These are phyloP conservation scores for Haberlea rhodopensis DNA, from an alignment of 257 asterid species.

Conservation along the genomic window DNA sequence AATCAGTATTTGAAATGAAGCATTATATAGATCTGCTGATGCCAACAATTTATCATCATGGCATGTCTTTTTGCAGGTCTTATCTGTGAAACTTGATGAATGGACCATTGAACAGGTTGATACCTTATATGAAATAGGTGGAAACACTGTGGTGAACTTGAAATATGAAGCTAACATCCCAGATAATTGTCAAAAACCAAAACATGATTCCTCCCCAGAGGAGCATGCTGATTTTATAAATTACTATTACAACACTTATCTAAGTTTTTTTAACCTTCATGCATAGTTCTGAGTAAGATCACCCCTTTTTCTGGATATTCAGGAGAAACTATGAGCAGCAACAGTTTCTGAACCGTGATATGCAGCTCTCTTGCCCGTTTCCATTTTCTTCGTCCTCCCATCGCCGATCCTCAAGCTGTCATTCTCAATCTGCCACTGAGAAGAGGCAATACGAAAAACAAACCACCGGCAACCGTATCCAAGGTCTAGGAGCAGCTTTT, in stretches of 20 bases:
- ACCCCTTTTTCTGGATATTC: conserved; percentile 23
- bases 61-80: conserved; percentile 46
- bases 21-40: not conserved
- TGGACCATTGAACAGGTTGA: conserved; percentile 95
- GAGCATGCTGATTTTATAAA: conserved; percentile 84
- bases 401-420: conserved; percentile 36
- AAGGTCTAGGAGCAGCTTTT: conserved; percentile 67
- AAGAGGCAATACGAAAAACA: conserved; percentile 57
- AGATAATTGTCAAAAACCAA: conserved; percentile 53
- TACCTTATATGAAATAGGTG: conserved; percentile 65
- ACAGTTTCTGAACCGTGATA: conserved; percentile 52
- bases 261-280: not conserved
- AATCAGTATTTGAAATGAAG: not conserved
- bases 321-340: conserved; percentile 86
- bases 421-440: conserved; percentile 31
- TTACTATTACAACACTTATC: not conserved
- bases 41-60: not conserved
- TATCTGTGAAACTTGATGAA: conserved; percentile 82
- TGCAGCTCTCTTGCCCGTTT: conserved; percentile 41
- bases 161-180: conserved; percentile 77
- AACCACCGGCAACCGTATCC: conserved; percentile 44
- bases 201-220: conserved; percentile 62
- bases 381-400: conserved; percentile 43
- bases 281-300: conserved; percentile 25
- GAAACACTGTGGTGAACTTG: conserved; percentile 62